Base-by-base conservation (phyloP, 371 early-diverging fungal species). In the Cladochytrium tenue region DNA sequence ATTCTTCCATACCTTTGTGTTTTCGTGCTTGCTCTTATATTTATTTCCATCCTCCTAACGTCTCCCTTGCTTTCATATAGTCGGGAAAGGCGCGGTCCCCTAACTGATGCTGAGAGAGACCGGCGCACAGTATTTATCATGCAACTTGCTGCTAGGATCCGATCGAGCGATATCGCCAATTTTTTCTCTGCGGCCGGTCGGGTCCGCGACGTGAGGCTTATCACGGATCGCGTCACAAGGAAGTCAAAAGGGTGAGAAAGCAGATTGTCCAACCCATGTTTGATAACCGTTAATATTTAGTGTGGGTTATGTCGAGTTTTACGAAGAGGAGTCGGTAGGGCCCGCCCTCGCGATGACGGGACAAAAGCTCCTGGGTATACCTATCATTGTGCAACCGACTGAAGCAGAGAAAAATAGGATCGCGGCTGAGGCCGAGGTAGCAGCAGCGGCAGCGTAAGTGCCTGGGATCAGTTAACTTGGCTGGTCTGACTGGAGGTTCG, bases 371-470 rank as follows among this genome's bases (percentile, higher is more conserved):
- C 80, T 96, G 79, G 96, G 94, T 65, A 92, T 95, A 70, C 97
- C 96, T 1, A 92, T 96, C 53, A 89, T 94, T 63, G 94, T 96
- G 34, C 92, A 93, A 75, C 81, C 84, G 58, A 91, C 95, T 2
- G 97, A 96, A 68, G 88, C 95, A 4, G 95, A 97, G 74, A 95
- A 95, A 82, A 95, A 97, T 77, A 79, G 92, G 55, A 68, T 89
- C 34, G 84, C 78, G 33, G 77, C 72, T 57, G 81, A 82, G 69
- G 81, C 81, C 58, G 79, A 77, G 27, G 73, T 63, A n/a, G 66
- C 78, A 3, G 81, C 78, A 5, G 59, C 70, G 57, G 61, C 51
- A 61, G 23, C 53, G 63, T 58, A 43, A 20, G 73, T 55, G 30
- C 20, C 4, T 51, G 56, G 27, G 28, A 23, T 63, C 27, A 35